A percentile compares a stretch with the other conserved stretches of the same genome.
These are phyloP conservation scores for Hawksworthiomyces lignivorus DNA, from an alignment of 2,329 filamentous ascomycete species.

Conservation along the genomic window DNA sequence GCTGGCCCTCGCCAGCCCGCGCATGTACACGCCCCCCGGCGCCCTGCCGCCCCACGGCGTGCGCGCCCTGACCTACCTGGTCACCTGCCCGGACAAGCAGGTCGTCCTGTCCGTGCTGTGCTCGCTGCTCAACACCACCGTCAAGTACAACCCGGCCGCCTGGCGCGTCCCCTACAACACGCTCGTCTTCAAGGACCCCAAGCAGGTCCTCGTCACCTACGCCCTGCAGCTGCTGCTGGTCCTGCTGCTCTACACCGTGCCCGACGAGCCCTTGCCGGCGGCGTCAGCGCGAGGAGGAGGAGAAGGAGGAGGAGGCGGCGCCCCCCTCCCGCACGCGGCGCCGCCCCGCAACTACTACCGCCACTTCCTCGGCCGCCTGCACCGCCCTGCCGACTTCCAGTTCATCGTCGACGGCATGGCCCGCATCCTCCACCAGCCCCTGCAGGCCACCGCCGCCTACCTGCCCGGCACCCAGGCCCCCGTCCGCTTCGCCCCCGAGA, in stretches of 20 bases:
- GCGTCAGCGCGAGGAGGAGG: too few species aligned
- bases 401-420: conserved; percentile 95
- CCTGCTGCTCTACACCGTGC: conserved; percentile 78
- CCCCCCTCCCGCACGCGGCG: too few species aligned
- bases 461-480: conserved; percentile 76
- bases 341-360: conserved; percentile 86
- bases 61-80: conserved; percentile 79
- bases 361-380: conserved; percentile 82
- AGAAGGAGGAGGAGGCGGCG: background rate
- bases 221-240: conserved; percentile 85
- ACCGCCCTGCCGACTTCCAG: conserved; percentile 93
- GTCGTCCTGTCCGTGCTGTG: conserved; percentile 83
- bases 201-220: conserved; percentile 85
- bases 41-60: conserved; percentile 76
- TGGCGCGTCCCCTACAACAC: conserved; percentile 95
- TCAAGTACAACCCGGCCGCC: conserved; percentile 91
- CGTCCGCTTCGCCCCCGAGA: conserved; percentile 84
- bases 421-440: conserved; percentile 82
- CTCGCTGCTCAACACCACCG: conserved; percentile 85
- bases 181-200: conserved; percentile 82
- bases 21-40: conserved; percentile 83
- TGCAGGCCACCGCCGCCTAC: conserved; percentile 82
- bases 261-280: conserved; percentile 53
- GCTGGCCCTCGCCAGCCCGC: conserved; percentile 78
- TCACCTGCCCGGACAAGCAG: conserved; percentile 83